Evolutionary conservation across 805 yeast genomes (phyloP).

Genomic region (Sungouiozyma ichnusensis): DNA sequence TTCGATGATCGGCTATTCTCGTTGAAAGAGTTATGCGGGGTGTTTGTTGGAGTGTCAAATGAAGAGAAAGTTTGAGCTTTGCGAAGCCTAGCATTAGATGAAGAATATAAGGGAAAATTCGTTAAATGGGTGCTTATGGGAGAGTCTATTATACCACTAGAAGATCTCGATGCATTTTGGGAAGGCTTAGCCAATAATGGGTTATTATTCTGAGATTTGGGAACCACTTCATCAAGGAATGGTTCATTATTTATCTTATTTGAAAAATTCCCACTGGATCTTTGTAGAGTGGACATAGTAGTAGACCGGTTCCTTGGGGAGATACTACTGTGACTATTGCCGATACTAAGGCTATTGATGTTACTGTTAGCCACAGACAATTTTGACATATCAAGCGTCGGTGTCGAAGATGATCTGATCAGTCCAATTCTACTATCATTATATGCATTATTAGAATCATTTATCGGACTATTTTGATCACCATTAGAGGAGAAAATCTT

Average conservation of each 20-base stretch:
- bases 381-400: conserved; percentile 1
- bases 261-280: not conserved
- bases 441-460: not conserved
- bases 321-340: not conserved
- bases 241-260: not conserved
- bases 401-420: conserved; percentile 6
- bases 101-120: conserved; percentile 3
- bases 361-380: not conserved
- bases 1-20: not conserved
- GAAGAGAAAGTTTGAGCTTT: not conserved
- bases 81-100: not conserved
- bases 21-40: not conserved
- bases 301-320: not conserved
- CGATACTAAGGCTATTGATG: too few relatives aligned
- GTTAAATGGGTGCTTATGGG: conserved; percentile 3
- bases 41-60: not conserved
- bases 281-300: not conserved
- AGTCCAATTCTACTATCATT: not conserved
- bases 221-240: conserved; percentile 16
- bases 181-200: conserved; percentile 11
- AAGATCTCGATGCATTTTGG: not conserved
- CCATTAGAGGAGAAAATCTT: conserved; percentile 22
- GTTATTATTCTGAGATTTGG: conserved; percentile 13
- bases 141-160: not conserved
- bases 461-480: conserved; percentile 2